Conservation (phyloP, 73 alveolate species). For the Paramecium octaurelia region DNA sequence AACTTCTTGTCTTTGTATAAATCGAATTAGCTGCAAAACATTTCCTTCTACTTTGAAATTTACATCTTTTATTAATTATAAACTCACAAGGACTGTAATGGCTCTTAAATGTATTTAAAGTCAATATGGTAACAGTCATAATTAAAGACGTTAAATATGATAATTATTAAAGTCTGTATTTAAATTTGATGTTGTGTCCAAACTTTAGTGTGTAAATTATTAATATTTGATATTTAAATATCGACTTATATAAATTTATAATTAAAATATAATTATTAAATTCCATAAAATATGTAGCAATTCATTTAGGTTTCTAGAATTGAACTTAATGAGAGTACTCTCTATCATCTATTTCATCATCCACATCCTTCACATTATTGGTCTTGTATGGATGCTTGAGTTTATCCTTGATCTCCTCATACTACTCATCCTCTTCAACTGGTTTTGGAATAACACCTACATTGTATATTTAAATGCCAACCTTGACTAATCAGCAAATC, state of each 20-base stretch:
- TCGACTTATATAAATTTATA: background rate
- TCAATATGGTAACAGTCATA: background rate
- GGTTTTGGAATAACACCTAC: constrained; percentile 21
- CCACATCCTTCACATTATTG: constrained; percentile 17
- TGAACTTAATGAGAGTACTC: constrained; percentile 27
- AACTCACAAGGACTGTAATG: background rate
- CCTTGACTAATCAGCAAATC: background rate
- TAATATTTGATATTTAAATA: too few species aligned
- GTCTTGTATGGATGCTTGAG: background rate
- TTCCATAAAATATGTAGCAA: background rate
- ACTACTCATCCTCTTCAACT: background rate
- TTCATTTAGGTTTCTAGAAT: background rate
- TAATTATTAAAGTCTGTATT: background rate
- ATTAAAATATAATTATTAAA: background rate
- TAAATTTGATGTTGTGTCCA: background rate
- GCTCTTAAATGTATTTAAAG: background rate
- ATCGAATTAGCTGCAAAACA: background rate
- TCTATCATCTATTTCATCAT: constrained; percentile 37
- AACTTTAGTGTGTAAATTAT: background rate
- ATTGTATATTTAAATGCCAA: background rate
- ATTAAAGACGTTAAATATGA: background rate
- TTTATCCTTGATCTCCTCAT: background rate
- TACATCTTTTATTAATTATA: background rate
- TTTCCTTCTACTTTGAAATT: background rate
- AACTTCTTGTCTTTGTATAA: background rate